Percentiles rank a stretch among this genome's conserved stretches.
phyloP scores from a whole-genome alignment of 441 rosid species.

The Corymbia citriodora region DNA sequence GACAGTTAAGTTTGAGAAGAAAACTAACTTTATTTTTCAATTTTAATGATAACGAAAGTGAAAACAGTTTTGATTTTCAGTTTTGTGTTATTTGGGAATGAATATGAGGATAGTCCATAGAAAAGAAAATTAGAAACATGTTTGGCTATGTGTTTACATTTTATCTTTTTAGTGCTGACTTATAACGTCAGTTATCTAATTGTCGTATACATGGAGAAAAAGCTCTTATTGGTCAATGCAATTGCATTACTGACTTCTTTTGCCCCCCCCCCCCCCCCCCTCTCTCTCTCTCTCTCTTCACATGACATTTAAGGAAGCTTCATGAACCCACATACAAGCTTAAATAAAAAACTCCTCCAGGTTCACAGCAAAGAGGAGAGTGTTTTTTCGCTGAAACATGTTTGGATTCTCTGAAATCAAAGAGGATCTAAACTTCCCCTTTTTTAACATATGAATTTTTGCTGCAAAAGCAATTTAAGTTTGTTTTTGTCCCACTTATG shows the following conservation, averaged over 20 bases:
- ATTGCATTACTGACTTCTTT: background rate
- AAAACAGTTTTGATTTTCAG: background rate
- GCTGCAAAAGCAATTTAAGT: background rate
- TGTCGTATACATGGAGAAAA: background rate
- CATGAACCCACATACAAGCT: background rate
- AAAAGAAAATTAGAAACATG: background rate
- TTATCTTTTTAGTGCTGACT: background rate
- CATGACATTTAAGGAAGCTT: background rate
- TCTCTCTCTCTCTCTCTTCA: background rate
- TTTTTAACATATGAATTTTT: background rate
- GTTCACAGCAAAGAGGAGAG: background rate
- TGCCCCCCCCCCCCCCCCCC: background rate
- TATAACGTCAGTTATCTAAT: background rate
- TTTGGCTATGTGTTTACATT: background rate
- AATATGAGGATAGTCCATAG: background rate
- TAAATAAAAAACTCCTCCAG: background rate
- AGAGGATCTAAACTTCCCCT: background rate
- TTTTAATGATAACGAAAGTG: background rate
- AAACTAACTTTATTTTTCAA: background rate
- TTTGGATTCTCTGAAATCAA: background rate
- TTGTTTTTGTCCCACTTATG: background rate
- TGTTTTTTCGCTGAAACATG: background rate
- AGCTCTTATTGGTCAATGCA: background rate
- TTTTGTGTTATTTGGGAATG: background rate
- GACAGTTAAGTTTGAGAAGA: background rate